Evolutionary conservation across 2,329 filamentous ascomycete genomes (phyloP).

Genomic region (Colletotrichum nymphaeae): DNA sequence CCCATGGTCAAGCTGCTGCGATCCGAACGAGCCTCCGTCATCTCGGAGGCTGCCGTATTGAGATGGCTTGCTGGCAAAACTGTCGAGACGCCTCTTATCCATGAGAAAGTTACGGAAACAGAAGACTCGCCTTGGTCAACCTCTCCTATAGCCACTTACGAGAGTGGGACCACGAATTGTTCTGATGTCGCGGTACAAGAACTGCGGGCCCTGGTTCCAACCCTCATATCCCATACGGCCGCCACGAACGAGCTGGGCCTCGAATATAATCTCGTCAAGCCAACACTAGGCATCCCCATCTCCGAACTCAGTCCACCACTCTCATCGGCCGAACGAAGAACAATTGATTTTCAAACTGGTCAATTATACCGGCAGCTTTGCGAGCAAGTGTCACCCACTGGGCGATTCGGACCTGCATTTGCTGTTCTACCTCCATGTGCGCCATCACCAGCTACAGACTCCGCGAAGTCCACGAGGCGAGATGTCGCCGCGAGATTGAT

Average conservation of each 20-base stretch:
- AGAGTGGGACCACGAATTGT: background rate
- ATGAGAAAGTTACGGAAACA: slow-evolving; percentile 16
- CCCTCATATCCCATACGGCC: slow-evolving; percentile 52
- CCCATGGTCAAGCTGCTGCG: slow-evolving; percentile 57
- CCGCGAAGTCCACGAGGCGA: background rate
- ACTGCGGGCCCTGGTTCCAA: slow-evolving; percentile 46
- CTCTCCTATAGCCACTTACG: background rate
- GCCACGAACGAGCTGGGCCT: slow-evolving; percentile 43
- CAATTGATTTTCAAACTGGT: slow-evolving; percentile 60
- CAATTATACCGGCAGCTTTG: slow-evolving; percentile 58
- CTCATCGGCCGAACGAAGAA: slow-evolving; percentile 46
- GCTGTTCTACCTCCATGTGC: slow-evolving; percentile 44
- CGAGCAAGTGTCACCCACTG: slow-evolving; percentile 55
- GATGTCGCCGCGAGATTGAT: slow-evolving; percentile 28
- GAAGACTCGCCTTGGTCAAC: background rate
- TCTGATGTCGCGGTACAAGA: background rate
- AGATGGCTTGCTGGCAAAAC: slow-evolving; percentile 53
- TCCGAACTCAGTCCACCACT: slow-evolving; percentile 48
- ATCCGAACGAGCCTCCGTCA: slow-evolving; percentile 56
- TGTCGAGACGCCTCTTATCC: slow-evolving; percentile 12
- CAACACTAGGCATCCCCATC: slow-evolving; percentile 52
- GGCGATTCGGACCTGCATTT: slow-evolving; percentile 60
- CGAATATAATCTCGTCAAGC: slow-evolving; percentile 56
- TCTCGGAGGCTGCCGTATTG: slow-evolving; percentile 57
- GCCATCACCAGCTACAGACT: background rate